Evolutionary conservation across 2,329 filamentous ascomycete genomes (phyloP), one percentile per base, ranked within the genome.

Genomic region (Eurotiales sp.): DNA sequence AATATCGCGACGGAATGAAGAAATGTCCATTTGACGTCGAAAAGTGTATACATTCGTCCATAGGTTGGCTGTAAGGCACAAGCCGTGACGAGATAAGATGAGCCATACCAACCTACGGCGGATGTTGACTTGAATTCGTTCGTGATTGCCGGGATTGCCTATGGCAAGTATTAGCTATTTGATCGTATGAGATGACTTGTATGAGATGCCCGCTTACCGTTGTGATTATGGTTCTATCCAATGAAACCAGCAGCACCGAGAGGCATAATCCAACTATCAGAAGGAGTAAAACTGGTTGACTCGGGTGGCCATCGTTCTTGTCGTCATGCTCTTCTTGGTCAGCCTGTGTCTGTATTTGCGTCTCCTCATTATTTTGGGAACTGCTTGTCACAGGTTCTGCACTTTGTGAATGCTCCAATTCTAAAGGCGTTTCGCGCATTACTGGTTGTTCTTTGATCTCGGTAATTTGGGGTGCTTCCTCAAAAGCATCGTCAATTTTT

Each of bases 121-220:
- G 53, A 55, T 4, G 59, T 56, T 3, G 59, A 58, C 12, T 58
- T 40, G 45, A 62, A 62, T n/a, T 60, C 52, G 50, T 58, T 72
- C 0, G 76, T 78, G 50, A 79, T 78, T 45, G 66, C 64, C 2
- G 76, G 76, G 47, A 78, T 70, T 11, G 76, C 66, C 65, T 68
- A 23, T n/a, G 29, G 37, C 4, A 14, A 8, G 25, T 8, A 15
- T n/a, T 50, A 37, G 40, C 34, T 23, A 37, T 10, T n/a, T 36
- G 11, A n/a, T n/a, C n/a, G n/a, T n/a, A n/a, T n/a, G n/a, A n/a
- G 14, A 23, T 10, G 6, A 4, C 14, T 41, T 53, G 11, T 8
- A 3, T 3, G 6, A 2, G 10, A 47, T 15, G 22, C 8, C n/a
- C 30, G 27, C 50, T 21, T 53, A 61, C 57, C 19, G 58, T 58